A percentile compares a stretch with the other conserved stretches of the same genome.
Conservation (phyloP, 768 basidiomycete genomes). For the Tylopilus felleus region DNA sequence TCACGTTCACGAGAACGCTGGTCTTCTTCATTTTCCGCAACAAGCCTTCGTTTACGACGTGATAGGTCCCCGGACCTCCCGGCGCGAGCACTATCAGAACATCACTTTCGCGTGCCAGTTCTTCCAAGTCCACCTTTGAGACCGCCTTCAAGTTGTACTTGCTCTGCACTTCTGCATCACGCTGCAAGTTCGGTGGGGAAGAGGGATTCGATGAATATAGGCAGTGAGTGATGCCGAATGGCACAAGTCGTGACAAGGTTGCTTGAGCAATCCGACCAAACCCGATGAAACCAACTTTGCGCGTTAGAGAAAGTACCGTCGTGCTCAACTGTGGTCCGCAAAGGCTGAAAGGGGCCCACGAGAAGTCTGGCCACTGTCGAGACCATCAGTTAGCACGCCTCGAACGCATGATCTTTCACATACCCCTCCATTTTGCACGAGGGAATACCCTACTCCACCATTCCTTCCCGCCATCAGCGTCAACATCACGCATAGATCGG, state of each 20-base stretch:
- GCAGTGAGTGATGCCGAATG: conserved; percentile 77
- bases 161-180: conserved; percentile 38
- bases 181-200: conserved; percentile 40
- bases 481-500: conserved; percentile 88
- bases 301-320: conserved; percentile 42
- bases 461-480: conserved; percentile 92
- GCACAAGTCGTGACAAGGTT: conserved; percentile 70
- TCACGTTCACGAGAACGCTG: conserved; percentile 80
- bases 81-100: conserved; percentile 82
- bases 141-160: conserved; percentile 39
- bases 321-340: conserved; percentile 81
- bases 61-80: conserved; percentile 65
- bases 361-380: conserved; percentile 70
- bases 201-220: conserved; percentile 63
- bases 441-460: conserved; percentile 53
- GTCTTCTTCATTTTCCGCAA: conserved; percentile 82
- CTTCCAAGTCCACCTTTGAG: conserved; percentile 55
- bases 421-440: conserved; percentile 72
- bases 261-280: conserved; percentile 94
- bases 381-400: background rate
- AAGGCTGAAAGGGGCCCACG: conserved; percentile 81
- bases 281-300: conserved; percentile 87
- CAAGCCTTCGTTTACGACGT: conserved; percentile 70
- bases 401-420: conserved; percentile 13
- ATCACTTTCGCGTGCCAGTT: conserved; percentile 77